Percentiles rank a stretch among this genome's conserved stretches.
Evolutionary conservation across 2,329 filamentous ascomycete species (phyloP).

Genomic region (Neoscytalidium dimidiatum): DNA sequence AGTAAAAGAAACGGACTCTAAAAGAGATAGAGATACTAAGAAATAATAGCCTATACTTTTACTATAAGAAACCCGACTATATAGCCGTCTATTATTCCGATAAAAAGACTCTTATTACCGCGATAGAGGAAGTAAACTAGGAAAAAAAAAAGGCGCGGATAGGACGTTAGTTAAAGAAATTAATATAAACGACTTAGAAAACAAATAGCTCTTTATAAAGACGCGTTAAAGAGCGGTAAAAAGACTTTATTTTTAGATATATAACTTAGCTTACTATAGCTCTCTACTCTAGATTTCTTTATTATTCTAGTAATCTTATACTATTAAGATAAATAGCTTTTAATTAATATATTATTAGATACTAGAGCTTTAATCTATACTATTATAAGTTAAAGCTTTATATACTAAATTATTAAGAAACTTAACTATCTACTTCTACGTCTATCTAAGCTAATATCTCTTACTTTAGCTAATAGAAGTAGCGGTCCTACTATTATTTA

Average conservation of each 20-base stretch:
- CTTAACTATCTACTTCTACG: not conserved
- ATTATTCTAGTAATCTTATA: not conserved
- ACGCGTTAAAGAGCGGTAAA: not conserved
- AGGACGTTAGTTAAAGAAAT: not conserved
- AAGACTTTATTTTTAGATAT: not conserved
- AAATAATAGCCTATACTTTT: not conserved
- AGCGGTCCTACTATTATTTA: not conserved
- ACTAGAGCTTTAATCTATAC: not conserved
- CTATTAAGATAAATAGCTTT: not conserved
- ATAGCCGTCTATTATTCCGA: too few species aligned
- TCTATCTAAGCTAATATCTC: not conserved
- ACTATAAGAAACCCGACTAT: not conserved
- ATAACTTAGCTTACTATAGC: not conserved
- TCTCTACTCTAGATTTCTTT: not conserved
- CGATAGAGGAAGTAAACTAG: too few species aligned
- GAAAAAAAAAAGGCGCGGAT: too few species aligned
- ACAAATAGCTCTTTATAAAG: not conserved
- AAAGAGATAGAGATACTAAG: too few species aligned
- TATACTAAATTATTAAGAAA: not conserved
- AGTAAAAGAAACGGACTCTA: too few species aligned
- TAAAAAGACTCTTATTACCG: too few species aligned
- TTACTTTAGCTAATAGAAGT: not conserved
- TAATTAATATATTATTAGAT: not conserved
- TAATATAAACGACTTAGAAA: not conserved
- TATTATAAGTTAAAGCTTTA: not conserved